Conservation (phyloP, 1,284 basidiomycete species). For the Agaricales sp. region DNA sequence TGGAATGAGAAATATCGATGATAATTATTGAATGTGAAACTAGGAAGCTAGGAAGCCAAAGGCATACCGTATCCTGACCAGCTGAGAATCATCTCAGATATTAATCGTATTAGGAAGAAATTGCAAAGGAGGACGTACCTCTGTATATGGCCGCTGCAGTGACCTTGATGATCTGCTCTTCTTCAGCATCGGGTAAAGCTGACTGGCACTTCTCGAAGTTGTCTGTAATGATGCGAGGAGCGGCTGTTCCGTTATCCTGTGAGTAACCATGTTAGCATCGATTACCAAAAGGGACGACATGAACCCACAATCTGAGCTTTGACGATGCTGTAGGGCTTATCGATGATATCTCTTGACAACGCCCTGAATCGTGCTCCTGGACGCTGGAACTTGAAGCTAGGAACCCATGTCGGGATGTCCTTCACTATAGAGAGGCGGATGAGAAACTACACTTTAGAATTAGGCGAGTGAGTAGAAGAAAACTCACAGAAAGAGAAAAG, state of each 20-base stretch:
- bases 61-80: conserved; percentile 1
- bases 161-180: neutral
- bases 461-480: neutral
- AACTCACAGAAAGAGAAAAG: neutral
- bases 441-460: neutral
- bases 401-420: neutral
- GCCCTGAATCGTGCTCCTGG: neutral
- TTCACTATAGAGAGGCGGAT: neutral
- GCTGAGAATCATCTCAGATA: neutral
- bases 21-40: too few species aligned
- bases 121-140: neutral
- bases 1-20: conserved; percentile 9
- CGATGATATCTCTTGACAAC: neutral
- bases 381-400: neutral
- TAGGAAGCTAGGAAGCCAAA: too few species aligned
- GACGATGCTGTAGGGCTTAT: neutral
- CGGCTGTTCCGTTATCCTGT: neutral
- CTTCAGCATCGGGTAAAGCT: too few species aligned
- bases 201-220: neutral
- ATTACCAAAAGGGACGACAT: neutral
- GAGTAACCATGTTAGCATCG: neutral
- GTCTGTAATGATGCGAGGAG: neutral
- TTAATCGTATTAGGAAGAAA: neutral
- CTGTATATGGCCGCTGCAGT: neutral
- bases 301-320: neutral